Conservation (phyloP, 805 yeast species). For the Brettanomyces bruxellensis region DNA sequence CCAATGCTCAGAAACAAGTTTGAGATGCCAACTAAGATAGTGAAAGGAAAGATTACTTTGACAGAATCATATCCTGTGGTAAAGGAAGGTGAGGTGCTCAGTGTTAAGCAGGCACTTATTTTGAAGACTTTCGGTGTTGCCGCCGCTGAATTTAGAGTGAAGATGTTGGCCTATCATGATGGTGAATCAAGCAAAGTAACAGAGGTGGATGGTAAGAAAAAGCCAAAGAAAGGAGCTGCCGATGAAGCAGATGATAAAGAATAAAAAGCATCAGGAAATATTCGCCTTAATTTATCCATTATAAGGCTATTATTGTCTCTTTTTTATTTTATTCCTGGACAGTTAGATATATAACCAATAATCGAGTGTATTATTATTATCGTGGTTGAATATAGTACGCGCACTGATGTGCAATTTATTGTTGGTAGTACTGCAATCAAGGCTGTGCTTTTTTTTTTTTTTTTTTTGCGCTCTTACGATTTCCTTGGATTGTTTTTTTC, state of each 20-base stretch:
- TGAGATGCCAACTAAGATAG: constrained; percentile 86
- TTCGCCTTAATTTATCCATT: no score
- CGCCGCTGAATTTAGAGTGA: constrained; percentile 81
- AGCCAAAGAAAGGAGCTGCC: constrained; percentile 3
- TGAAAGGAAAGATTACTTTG: constrained; percentile 77
- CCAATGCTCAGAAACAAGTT: constrained; percentile 82
- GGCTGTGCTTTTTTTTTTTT: no score
- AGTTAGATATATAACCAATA: no score
- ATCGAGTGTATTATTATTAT: no score
- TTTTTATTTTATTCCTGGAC: no score
- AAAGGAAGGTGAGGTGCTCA: constrained; percentile 67
- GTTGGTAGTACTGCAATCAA: no score
- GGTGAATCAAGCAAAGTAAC: constrained; percentile 36
- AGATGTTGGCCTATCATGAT: constrained; percentile 69
- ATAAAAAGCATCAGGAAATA: no score
- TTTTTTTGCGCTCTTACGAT: not conserved
- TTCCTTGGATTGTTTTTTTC: no score
- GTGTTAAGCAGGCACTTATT: constrained; percentile 84
- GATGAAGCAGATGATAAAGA: not conserved
- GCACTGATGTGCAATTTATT: no score
- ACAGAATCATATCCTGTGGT: constrained; percentile 75
- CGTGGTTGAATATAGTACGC: no score
- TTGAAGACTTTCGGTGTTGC: constrained; percentile 95
- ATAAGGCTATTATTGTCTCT: no score
- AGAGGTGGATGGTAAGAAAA: constrained; percentile 3